Percentiles rank a stretch among this genome's conserved stretches.
Evolutionary conservation across 1,284 basidiomycete species (phyloP).

Genomic region (Ustilago bromivora): DNA sequence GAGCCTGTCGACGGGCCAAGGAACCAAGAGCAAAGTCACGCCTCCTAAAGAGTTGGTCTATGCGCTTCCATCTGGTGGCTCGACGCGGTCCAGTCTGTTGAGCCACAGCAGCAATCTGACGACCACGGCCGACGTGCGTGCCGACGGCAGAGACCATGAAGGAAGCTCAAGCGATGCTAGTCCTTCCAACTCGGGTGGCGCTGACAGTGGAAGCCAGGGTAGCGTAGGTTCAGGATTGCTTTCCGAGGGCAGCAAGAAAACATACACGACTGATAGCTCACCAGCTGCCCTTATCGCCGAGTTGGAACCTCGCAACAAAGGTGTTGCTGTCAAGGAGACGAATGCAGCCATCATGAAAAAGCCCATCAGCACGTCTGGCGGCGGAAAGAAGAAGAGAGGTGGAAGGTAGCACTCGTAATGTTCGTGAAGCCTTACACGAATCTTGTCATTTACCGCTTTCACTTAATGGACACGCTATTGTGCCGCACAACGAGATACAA

Average conservation of each 20-base stretch:
- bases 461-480: neutral
- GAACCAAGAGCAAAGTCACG: neutral
- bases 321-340: neutral
- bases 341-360: neutral
- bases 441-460: neutral
- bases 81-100: conserved; percentile 40
- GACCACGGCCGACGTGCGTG: conserved; percentile 12
- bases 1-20: conserved; percentile 10
- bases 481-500: neutral
- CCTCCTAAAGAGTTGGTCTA: conserved; percentile 33
- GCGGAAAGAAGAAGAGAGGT: conserved; percentile 39
- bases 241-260: conserved; percentile 42
- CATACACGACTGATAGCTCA: conserved; percentile 18
- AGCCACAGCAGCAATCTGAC: conserved; percentile 34
- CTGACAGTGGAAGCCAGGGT: conserved; percentile 25
- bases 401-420: conserved; percentile 11
- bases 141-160: conserved; percentile 3
- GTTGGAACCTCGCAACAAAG: neutral
- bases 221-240: conserved; percentile 32
- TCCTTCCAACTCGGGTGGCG: conserved; percentile 26
- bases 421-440: neutral
- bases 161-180: conserved; percentile 19
- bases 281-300: neutral
- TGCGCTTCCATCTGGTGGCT: conserved; percentile 30
- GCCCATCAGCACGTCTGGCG: conserved; percentile 27